Base-by-base conservation (phyloP, 2,329 filamentous ascomycete genomes). In the Colletotrichum camelliae region DNA sequence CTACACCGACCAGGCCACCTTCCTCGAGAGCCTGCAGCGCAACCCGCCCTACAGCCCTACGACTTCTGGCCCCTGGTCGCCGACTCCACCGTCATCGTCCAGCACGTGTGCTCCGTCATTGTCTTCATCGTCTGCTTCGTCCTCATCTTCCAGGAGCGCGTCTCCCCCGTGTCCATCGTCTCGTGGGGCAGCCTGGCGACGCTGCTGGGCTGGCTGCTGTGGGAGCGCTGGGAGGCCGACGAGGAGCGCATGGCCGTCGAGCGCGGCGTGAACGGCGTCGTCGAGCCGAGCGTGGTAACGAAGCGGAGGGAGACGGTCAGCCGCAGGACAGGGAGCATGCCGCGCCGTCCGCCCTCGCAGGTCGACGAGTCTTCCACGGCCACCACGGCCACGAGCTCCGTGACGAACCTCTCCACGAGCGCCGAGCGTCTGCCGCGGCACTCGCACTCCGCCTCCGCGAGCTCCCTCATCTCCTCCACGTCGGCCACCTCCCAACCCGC, bases 31-130 rank as follows among this genome's bases (percentile, higher is more conserved):
- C 80, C 91, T 99, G 21, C 96, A 99, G 84, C 92, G 96, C 64
- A 99, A 99, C 83, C 96, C 96, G 6, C 93, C 55, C 91, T 98
- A 68, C 94, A 97, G 79, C 96, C 96, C 0, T 99, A 99, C 84
- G 96, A 98, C 82, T 99, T 99, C 85, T 99, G 97, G 96, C 95
- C 96, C 10, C 89, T 99, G 39, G 96, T 98, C 67, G 95, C 95
- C 73, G 96, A 98, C 84, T 96, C 95, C 16, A 98, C 96, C 4
- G 95, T 98, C 75, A 98, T 99, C 79, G 94, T 98, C 21, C 97
- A 99, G 84, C 97, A 99, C 84, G 94, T 98, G 65, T 98, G 95
- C 84, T 97, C 95, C 9, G 96, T 98, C 76, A 94, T 94, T 70
- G 96, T 99, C 72, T 99, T 98, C 82, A 91, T 98, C 77, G 96